Evolutionary conservation across 768 basidiomycete species (phyloP).

Genomic region (Termitomyces sp.): DNA sequence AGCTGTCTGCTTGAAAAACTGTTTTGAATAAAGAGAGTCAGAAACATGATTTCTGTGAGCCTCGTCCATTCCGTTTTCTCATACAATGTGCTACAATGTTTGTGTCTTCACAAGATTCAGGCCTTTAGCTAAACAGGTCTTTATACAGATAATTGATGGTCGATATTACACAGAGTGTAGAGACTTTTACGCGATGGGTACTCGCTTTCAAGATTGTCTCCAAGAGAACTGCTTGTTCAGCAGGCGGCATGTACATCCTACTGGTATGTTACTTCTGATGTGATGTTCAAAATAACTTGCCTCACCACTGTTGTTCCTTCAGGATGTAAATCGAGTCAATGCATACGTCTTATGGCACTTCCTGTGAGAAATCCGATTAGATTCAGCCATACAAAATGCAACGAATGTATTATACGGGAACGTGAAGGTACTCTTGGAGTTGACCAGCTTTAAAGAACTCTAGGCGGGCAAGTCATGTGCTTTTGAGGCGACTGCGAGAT

Average conservation of each 20-base stretch:
- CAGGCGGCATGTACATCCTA: constrained; percentile 49
- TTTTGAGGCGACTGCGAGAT: background rate
- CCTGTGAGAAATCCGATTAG: constrained; percentile 70
- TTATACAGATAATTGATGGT: constrained; percentile 64
- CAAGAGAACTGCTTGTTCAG: constrained; percentile 67
- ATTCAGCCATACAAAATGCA: constrained; percentile 49
- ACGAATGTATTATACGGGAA: constrained; percentile 31
- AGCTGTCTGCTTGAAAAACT: constrained; percentile 16
- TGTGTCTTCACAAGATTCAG: constrained; percentile 17
- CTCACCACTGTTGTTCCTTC: background rate
- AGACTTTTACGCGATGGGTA: constrained; percentile 71
- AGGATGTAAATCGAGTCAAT: constrained; percentile 53
- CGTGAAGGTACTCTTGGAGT: constrained; percentile 20
- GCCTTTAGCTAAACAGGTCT: background rate
- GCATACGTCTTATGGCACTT: constrained; percentile 59
- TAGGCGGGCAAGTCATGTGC: background rate
- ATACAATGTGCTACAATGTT: constrained; percentile 71
- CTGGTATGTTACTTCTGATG: constrained; percentile 32
- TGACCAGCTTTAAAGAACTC: background rate
- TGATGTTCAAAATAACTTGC: background rate
- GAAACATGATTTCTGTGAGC: background rate
- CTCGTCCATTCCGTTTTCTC: background rate
- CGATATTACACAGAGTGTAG: constrained; percentile 64
- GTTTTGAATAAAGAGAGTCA: constrained; percentile 12
- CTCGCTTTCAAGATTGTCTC: constrained; percentile 61